Conservation (phyloP, 1,139 yeast genomes). For the Sugiyamaella castrensis region DNA sequence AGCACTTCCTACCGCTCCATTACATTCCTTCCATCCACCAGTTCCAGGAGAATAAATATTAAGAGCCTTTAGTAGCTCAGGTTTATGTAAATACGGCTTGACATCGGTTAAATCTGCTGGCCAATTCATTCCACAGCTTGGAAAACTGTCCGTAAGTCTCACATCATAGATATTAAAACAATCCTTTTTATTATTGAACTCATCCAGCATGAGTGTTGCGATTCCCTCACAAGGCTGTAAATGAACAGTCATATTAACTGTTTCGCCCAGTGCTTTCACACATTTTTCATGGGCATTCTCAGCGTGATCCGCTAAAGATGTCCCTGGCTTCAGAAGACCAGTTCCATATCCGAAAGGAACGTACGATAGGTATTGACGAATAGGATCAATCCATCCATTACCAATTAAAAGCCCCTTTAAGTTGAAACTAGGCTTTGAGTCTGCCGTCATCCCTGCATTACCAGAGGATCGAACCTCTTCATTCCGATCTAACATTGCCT, state of each 20-base stretch:
- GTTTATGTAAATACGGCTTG: conserved; percentile 55
- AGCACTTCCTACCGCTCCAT: conserved; percentile 50
- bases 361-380: conserved; percentile 76
- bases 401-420: conserved; percentile 77
- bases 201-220: conserved; percentile 25
- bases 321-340: conserved; percentile 48
- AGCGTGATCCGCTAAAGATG: conserved; percentile 32
- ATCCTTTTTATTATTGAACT: conserved; percentile 30
- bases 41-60: conserved; percentile 34
- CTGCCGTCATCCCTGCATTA: neutral
- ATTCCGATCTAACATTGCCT: conserved; percentile 54
- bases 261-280: conserved; percentile 31
- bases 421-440: conserved; percentile 37
- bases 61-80: conserved; percentile 57
- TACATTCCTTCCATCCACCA: conserved; percentile 75
- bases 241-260: conserved; percentile 33
- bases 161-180: conserved; percentile 86
- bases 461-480: conserved; percentile 27
- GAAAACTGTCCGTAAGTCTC: conserved; percentile 65
- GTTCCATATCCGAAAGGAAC: conserved; percentile 66
- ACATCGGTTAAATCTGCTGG: conserved; percentile 68
- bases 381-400: conserved; percentile 96
- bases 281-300: conserved; percentile 35
- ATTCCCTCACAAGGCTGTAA: conserved; percentile 33
- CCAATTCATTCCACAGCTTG: conserved; percentile 94